Base-by-base conservation (phyloP, 1,139 yeast species). In the Diutina catenulata region DNA sequence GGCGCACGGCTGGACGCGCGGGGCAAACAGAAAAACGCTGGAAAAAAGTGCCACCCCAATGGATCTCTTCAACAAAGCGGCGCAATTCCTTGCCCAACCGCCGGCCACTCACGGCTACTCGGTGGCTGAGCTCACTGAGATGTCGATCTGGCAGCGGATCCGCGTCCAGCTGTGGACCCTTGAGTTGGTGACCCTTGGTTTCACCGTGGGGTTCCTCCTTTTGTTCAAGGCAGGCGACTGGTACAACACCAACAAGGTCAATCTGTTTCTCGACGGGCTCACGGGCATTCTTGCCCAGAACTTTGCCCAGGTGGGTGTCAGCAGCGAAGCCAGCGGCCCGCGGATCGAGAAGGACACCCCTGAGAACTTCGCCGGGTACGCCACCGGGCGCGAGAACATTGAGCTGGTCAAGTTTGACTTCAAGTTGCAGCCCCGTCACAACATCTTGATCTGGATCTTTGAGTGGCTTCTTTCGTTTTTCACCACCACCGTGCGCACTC, bases 371-470 rank as follows among this genome's bases (percentile, higher is more conserved):
- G 65, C 91, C 14, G 68, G 86, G 37, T 91, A 84, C 56, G 95
- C 96, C 35, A 72, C 94, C 41, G 98, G 98, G 45, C 77, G 98
- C 56, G 64, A 74, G 45, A 80, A 83, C 56, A 70, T 91, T 46
- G 76, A 75, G 45, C 69, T 73, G 44, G 63, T 86, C 42, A 61
- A 71, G 41, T 68, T 80, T 40, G 74, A 70, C 46, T 66, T 87
- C 54, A 72, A 68, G 42, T 68, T 87, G 57, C 66, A 74, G 46
- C 77, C 94, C 44, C 80, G 98, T 62, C 88, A 86, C 57, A 91
- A 88, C 59, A 49, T 80, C 29, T 64, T 84, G 46, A 65, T 82
- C 48, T 71, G 79, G 72, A 32, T 65, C 39, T 53, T 74, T 62
- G 87, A 82, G 59, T 52, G 60, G 43, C 49, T 70, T 36, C 48